Conservation (phyloP, 1,284 basidiomycete species). For the Melampsora larici-populina region DNA sequence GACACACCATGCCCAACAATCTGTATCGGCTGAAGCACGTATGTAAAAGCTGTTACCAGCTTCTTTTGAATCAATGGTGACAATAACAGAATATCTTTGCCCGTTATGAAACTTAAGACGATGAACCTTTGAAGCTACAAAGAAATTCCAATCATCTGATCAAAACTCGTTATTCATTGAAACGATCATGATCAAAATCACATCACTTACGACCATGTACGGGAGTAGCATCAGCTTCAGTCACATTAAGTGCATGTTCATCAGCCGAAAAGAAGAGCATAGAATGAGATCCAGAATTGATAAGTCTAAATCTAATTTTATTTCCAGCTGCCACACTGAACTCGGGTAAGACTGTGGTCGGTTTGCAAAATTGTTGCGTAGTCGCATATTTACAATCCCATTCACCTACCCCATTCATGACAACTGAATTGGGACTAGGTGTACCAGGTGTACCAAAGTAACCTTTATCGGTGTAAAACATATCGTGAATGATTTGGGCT, state of each 20-base stretch:
- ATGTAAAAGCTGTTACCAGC: slow-evolving; percentile 28
- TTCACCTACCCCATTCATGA: slow-evolving; percentile 59
- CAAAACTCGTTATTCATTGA: neutral
- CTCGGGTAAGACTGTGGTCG: slow-evolving; percentile 14
- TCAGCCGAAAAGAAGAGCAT: slow-evolving; percentile 49
- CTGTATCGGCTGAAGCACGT: slow-evolving; percentile 21
- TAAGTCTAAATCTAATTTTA: slow-evolving; percentile 58
- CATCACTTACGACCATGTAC: slow-evolving; percentile 32
- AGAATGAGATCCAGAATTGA: slow-evolving; percentile 57
- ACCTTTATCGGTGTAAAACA: slow-evolving; percentile 44
- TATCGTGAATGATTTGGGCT: slow-evolving; percentile 29
- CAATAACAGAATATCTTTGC: slow-evolving; percentile 49
- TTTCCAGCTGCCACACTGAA: slow-evolving; percentile 32
- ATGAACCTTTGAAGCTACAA: slow-evolving; percentile 40
- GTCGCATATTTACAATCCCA: slow-evolving; percentile 39
- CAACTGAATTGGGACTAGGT: slow-evolving; percentile 56
- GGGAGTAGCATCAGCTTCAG: slow-evolving; percentile 38
- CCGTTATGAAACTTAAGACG: slow-evolving; percentile 48
- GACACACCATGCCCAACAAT: slow-evolving; percentile 40
- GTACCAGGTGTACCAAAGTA: slow-evolving; percentile 51
- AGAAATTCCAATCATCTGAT: neutral
- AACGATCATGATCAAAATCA: neutral
- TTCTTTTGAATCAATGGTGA: slow-evolving; percentile 41
- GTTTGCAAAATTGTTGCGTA: slow-evolving; percentile 11
- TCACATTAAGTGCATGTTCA: slow-evolving; percentile 46